Base-by-base conservation (phyloP, 2,329 filamentous ascomycete genomes). In the Aspergillus uvarum region DNA sequence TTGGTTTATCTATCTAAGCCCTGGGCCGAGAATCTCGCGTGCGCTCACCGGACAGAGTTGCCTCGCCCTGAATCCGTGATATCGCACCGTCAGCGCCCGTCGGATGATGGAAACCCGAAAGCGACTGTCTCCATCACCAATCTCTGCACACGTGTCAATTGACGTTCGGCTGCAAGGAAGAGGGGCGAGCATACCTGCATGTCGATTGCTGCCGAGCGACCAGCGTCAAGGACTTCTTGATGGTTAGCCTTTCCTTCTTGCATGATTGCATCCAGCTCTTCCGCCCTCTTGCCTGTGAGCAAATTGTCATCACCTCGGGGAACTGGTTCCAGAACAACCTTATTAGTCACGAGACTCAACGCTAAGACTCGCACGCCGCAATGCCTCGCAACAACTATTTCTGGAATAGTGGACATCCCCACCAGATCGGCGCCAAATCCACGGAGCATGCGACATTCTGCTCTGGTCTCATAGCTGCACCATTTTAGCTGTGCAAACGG, bases 381-480 rank as follows among this genome's bases (percentile, higher is more conserved):
- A 71, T 89, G 87, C 63, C 87, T 80, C 32, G 87, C 87, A 16
- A 87, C 85, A 53, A 89, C 82, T 55, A 89, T 87, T 69, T 89
- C 87, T 7, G 87, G 87, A 29, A 89, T 86, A 0, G 87, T 89
- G 32, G 85, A 88, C 87, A 89, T 89, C 14, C 87, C 87, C 2
- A 89, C 87, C n/a, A 89, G 77, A 68, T 89, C 87, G n/a, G 85
- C 86, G 6, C 87, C 86, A 6, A 88, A 73, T 51, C 77, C 77
- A 44, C 80, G 79, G 60, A 89, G 77, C 81, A 88, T 82, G 19
- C 86, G 81, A 68, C 85, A 88, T 70, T 89, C 86, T 1, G 86
- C 85, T 61, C 87, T 78, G 2, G 86, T 89, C 70, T 89, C 87
- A 69, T 88, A 89, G 52, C 82, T 84, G 55, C 44, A 35, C 35